Conservation (phyloP, 257 asterid species). For the Verbascum thapsus region DNA sequence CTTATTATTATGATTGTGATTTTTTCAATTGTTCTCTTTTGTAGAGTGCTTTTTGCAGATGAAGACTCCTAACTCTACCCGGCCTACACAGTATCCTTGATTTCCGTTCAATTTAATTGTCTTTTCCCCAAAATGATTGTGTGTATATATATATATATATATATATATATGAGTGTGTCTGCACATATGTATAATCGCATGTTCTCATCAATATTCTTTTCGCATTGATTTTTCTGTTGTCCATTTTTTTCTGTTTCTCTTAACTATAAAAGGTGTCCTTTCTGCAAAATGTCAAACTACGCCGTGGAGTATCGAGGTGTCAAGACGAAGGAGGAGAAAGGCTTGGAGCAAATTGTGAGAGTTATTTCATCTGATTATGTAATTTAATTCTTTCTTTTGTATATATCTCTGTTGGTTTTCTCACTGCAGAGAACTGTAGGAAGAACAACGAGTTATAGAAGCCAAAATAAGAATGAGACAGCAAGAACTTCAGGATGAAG, state of each 20-base stretch:
- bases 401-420: conserved; percentile 15
- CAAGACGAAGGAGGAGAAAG: conserved; percentile 92
- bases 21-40: conserved; percentile 31
- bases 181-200: neutral
- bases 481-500: conserved; percentile 91
- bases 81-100: conserved; percentile 97
- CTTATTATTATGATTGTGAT: neutral
- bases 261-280: conserved; percentile 77
- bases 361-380: conserved; percentile 21
- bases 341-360: conserved; percentile 89
- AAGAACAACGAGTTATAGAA: conserved; percentile 96
- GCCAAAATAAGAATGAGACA: conserved; percentile 98
- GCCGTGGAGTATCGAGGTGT: conserved; percentile 98
- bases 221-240: conserved; percentile 14
- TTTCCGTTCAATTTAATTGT: conserved; percentile 2
- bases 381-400: neutral
- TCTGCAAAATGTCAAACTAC: conserved; percentile 85
- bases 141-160: neutral
- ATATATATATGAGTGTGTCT: neutral
- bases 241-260: conserved; percentile 34
- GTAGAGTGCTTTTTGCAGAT: conserved; percentile 95
- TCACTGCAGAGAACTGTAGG: conserved; percentile 47
- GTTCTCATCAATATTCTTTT: neutral
- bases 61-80: conserved; percentile 91
- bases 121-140: neutral